Evolutionary conservation across 2,329 filamentous ascomycete species (phyloP).

Genomic region (Zasmidium citrigriseum): DNA sequence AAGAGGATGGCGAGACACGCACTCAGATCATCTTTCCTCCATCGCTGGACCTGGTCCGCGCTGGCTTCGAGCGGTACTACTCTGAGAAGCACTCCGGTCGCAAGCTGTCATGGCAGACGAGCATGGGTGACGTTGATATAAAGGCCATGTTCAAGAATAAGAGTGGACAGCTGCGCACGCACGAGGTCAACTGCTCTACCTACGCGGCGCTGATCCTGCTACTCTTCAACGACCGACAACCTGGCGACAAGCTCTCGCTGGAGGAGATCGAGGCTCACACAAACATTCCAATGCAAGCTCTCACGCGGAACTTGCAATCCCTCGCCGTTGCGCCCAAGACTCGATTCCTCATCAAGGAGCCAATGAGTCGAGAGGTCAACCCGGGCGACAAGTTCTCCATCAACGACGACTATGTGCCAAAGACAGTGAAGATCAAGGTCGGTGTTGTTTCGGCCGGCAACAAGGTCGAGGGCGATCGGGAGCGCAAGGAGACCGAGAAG

Average conservation of each 20-base stretch:
- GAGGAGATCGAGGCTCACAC: constrained; percentile 84
- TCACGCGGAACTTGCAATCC: constrained; percentile 77
- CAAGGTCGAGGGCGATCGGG: constrained; percentile 75
- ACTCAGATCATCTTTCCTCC: constrained; percentile 70
- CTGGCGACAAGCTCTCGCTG: constrained; percentile 54
- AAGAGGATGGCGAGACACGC: constrained; percentile 50
- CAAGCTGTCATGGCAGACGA: constrained; percentile 78
- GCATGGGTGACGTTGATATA: constrained; percentile 82
- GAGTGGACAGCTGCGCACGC: constrained; percentile 69
- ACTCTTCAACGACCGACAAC: constrained; percentile 78
- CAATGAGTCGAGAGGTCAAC: constrained; percentile 75
- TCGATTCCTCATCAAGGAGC: constrained; percentile 76
- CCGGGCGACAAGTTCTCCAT: constrained; percentile 76
- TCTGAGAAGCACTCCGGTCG: constrained; percentile 83
- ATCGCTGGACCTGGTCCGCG: constrained; percentile 72
- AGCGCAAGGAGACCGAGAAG: constrained; percentile 70
- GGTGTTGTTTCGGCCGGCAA: constrained; percentile 78
- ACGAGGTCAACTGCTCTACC: constrained; percentile 90
- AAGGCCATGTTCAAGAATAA: constrained; percentile 77
- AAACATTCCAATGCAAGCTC: constrained; percentile 72
- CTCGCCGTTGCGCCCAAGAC: constrained; percentile 83
- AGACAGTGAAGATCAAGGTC: constrained; percentile 84
- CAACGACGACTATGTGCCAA: constrained; percentile 79
- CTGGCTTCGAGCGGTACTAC: constrained; percentile 88
- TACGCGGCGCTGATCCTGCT: constrained; percentile 88